Base-by-base conservation (phyloP, 306 rosid species). In the Lotus japonicus region DNA sequence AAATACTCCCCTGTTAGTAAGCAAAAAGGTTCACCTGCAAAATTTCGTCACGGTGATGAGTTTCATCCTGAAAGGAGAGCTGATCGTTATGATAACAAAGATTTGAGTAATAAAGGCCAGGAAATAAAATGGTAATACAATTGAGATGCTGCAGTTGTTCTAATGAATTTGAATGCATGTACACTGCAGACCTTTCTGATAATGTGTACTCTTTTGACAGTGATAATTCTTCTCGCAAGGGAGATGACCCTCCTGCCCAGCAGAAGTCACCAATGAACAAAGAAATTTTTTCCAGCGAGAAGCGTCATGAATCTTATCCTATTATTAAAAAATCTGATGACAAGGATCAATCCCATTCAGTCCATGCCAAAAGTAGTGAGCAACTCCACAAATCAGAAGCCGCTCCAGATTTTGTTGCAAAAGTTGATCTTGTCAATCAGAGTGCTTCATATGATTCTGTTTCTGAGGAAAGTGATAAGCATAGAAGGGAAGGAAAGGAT, bases 401-500 rank as follows among this genome's bases (percentile, higher is more conserved):
- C 38, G 26, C 74, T 38, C 67, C 11, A 70, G 68, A 77, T 55
- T 62, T 70, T n/a, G 68, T 67, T 33, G 86, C 77, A 65, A 80
- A 79, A 68, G 64, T 66, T 73, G 85, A 80, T 68, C 68, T 8
- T 23, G 67, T 58, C 56, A 84, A 82, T 50, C 82, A 19, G 51
- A 59, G 62, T 78, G 85, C 80, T 38, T 60, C 72, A 11, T 46
- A 71, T 54, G 86, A 80, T 77, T 82, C 96, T 72, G 78, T 71
- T 80, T 83, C 87, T 60, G 95, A 90, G 80, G 89, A 85, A 64
- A 86, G 78, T 73, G 81, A 68, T 49, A 95, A 83, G 76, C 74
- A 36, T 76, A 82, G 48, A 78, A 76, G 63, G 28, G 87, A 81
- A 56, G 88, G 85, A 56, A 87, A 72, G 82, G 88, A 80, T 59